These are phyloP conservation scores for Citrus australasica DNA, from an alignment of 345 rosid genomes.

Conservation along the genomic window DNA sequence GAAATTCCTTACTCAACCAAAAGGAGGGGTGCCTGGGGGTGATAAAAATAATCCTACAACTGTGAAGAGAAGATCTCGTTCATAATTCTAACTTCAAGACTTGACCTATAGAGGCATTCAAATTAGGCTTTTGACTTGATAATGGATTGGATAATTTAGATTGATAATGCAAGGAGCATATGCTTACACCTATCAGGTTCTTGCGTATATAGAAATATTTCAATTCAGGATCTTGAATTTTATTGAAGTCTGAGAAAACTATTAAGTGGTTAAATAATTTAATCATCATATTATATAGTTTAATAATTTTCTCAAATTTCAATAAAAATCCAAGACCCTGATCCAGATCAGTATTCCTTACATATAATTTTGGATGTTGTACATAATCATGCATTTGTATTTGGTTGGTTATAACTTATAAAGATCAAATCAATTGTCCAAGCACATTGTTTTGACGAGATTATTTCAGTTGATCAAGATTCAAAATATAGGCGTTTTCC, in stretches of 20 bases:
- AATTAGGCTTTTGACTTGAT: conserved; percentile 9
- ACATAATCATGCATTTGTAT: conserved; percentile 14
- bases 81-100: conserved; percentile 19
- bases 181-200: conserved; percentile 8
- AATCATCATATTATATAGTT: too few species aligned
- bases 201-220: not conserved
- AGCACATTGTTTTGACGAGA: not conserved
- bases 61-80: not conserved
- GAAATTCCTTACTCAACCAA: conserved; percentile 21
- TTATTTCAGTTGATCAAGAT: not conserved
- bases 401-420: not conserved
- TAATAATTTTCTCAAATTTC: too few species aligned
- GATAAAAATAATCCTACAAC: not conserved
- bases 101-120: not conserved
- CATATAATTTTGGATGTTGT: conserved; percentile 11
- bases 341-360: not conserved
- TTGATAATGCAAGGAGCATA: not conserved
- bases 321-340: too few species aligned
- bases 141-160: conserved; percentile 7
- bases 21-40: not conserved
- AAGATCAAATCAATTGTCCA: not conserved
- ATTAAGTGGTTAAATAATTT: too few species aligned
- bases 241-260: rapidly evolving
- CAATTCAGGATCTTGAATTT: rapidly evolving
- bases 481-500: too few species aligned